Evolutionary conservation across 345 rosid genomes (phyloP).

Genomic region (Salix dunnii): DNA sequence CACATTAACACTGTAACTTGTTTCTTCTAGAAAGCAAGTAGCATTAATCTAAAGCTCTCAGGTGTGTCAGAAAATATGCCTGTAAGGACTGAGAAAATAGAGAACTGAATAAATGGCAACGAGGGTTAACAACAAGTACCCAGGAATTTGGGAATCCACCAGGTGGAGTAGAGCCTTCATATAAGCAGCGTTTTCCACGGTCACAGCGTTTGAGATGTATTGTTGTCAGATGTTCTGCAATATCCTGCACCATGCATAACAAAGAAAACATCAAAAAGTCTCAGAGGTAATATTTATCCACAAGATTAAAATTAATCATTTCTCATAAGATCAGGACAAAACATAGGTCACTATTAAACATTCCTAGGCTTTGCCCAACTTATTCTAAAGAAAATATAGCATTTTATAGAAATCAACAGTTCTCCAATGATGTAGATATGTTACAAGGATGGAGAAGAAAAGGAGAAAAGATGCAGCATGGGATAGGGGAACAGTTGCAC

Average conservation of each 20-base stretch:
- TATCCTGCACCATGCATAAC: constrained; percentile 46
- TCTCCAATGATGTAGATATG: too few relatives aligned
- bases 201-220: constrained; percentile 68
- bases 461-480: too few relatives aligned
- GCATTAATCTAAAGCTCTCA: neutral
- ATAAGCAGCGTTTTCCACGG: constrained; percentile 76
- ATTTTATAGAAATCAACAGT: too few relatives aligned
- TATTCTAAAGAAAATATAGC: neutral
- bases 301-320: neutral
- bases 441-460: neutral
- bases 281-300: neutral
- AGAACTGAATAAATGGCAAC: neutral
- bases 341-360: neutral
- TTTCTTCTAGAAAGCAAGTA: neutral
- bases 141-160: constrained; percentile 84
- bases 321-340: neutral
- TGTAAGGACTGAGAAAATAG: neutral
- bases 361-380: neutral
- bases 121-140: constrained; percentile 39
- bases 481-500: too few relatives aligned
- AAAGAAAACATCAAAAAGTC: neutral
- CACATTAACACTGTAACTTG: neutral
- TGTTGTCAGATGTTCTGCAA: constrained; percentile 77
- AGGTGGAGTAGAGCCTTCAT: constrained; percentile 80
- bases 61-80: neutral